A percentile compares a stretch with the other conserved stretches of the same genome.
These are phyloP conservation scores for Thamnidium elegans DNA, from an alignment of 192 early-diverging fungal genomes.

Conservation along the genomic window DNA sequence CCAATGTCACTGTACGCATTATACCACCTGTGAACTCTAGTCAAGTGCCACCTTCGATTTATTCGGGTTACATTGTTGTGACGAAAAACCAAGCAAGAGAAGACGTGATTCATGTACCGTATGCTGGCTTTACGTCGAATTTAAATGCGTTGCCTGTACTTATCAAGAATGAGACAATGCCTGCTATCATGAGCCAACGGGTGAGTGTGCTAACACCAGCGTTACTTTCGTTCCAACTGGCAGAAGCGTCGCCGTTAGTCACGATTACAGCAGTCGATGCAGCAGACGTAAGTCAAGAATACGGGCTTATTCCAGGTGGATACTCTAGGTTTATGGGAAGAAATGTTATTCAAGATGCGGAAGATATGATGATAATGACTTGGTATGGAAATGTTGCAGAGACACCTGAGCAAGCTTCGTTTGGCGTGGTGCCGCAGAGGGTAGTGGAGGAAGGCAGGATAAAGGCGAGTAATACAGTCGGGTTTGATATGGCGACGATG, in stretches of 20 bases:
- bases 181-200: not conserved
- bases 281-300: not conserved
- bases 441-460: too few relatives aligned
- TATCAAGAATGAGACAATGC: slow-evolving; percentile 24
- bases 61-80: slow-evolving; percentile 48
- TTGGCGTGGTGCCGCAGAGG: not conserved
- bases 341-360: slow-evolving; percentile 16
- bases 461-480: not conserved
- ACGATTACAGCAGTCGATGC: slow-evolving; percentile 18
- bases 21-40: slow-evolving; percentile 36
- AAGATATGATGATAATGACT: slow-evolving; percentile 11
- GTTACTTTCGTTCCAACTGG: slow-evolving; percentile 17
- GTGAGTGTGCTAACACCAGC: not conserved
- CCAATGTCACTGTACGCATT: slow-evolving; percentile 38
- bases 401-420: slow-evolving; percentile 12
- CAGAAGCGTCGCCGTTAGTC: slow-evolving; percentile 13
- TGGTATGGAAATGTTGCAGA: slow-evolving; percentile 27
- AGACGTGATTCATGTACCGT: slow-evolving; percentile 17
- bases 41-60: slow-evolving; percentile 38
- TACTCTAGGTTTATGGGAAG: slow-evolving; percentile 21
- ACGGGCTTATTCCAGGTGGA: slow-evolving; percentile 23
- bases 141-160: slow-evolving; percentile 22
- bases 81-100: not conserved
- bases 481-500: not conserved
- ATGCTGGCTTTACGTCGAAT: slow-evolving; percentile 27